These are phyloP conservation scores for Actinomortierella wolfii DNA, from an alignment of 371 early-diverging fungal genomes.

Conservation along the genomic window DNA sequence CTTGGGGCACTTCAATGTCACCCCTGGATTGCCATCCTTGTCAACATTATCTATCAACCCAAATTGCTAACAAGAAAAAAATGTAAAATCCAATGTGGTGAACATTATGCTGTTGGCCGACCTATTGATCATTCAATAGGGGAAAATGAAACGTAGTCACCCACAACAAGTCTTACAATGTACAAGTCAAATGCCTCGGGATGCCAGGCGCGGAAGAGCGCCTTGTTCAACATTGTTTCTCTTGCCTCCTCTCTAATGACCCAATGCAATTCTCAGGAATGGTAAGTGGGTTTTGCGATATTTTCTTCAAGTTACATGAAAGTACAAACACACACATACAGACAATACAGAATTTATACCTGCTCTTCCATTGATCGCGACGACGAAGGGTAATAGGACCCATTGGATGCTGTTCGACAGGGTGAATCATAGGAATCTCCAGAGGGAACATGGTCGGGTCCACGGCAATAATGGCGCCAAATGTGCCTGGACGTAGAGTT, in stretches of 20 bases:
- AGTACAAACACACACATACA: background rate
- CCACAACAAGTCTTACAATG: slow-evolving; percentile 5
- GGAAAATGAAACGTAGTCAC: background rate
- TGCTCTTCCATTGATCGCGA: slow-evolving; percentile 33
- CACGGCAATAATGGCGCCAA: slow-evolving; percentile 34
- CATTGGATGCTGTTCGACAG: slow-evolving; percentile 31
- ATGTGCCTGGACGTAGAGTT: slow-evolving; percentile 30
- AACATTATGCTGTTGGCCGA: background rate
- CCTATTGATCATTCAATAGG: background rate
- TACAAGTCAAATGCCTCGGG: slow-evolving; percentile 29
- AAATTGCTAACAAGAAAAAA: slow-evolving; percentile 11
- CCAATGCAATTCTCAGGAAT: background rate
- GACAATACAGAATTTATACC: slow-evolving; percentile 7
- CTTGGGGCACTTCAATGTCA: slow-evolving; percentile 35
- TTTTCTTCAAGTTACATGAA: too few species aligned
- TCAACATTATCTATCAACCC: slow-evolving; percentile 17
- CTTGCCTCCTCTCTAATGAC: slow-evolving; percentile 18
- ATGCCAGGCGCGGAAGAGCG: slow-evolving; percentile 24
- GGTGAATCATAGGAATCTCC: slow-evolving; percentile 10
- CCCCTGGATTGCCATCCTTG: slow-evolving; percentile 16
- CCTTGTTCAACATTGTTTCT: slow-evolving; percentile 9
- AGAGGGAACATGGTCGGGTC: slow-evolving; percentile 43
- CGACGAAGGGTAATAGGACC: slow-evolving; percentile 31
- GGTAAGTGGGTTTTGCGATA: background rate
- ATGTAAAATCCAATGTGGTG: background rate